Evolutionary conservation across 2,329 filamentous ascomycete genomes (phyloP).

Genomic region (Claviceps fusiformis): DNA sequence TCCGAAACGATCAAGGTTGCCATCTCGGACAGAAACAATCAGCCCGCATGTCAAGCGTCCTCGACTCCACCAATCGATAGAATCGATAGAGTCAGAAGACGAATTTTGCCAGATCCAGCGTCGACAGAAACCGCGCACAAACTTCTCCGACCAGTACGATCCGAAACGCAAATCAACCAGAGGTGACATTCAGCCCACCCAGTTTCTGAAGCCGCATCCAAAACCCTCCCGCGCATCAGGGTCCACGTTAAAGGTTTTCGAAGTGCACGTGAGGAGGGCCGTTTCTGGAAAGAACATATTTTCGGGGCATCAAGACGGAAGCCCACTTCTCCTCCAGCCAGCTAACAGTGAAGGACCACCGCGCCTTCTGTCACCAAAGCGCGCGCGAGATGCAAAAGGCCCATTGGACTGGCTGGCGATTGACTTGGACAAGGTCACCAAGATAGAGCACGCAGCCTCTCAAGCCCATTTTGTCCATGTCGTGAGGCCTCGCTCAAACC

Average conservation of each 20-base stretch:
- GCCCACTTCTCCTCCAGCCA: slow-evolving; percentile 2
- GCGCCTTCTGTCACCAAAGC: background rate
- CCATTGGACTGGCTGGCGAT: slow-evolving; percentile 5
- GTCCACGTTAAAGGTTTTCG: background rate
- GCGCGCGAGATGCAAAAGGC: background rate
- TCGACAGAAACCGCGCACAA: slow-evolving; percentile 8
- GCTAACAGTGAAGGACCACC: background rate
- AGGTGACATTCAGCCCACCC: slow-evolving; percentile 16
- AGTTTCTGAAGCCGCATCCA: slow-evolving; percentile 5
- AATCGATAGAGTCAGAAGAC: slow-evolving; percentile 16
- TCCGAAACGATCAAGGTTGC: slow-evolving; percentile 4
- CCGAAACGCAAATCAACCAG: slow-evolving; percentile 5
- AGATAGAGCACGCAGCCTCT: slow-evolving; percentile 7
- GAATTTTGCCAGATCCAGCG: slow-evolving; percentile 12
- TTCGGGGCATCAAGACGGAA: background rate
- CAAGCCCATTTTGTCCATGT: slow-evolving; percentile 11
- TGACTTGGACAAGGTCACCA: background rate
- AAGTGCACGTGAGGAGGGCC: slow-evolving; percentile 12
- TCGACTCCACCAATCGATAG: slow-evolving; percentile 1
- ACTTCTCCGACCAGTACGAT: slow-evolving; percentile 4
- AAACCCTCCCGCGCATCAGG: background rate
- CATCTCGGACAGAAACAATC: background rate
- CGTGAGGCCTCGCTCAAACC: slow-evolving; percentile 8
- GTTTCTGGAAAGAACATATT: slow-evolving; percentile 11
- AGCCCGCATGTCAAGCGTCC: slow-evolving; percentile 9